phyloP scores from a whole-genome alignment of 257 asterid species.

The Misopates orontium region DNA sequence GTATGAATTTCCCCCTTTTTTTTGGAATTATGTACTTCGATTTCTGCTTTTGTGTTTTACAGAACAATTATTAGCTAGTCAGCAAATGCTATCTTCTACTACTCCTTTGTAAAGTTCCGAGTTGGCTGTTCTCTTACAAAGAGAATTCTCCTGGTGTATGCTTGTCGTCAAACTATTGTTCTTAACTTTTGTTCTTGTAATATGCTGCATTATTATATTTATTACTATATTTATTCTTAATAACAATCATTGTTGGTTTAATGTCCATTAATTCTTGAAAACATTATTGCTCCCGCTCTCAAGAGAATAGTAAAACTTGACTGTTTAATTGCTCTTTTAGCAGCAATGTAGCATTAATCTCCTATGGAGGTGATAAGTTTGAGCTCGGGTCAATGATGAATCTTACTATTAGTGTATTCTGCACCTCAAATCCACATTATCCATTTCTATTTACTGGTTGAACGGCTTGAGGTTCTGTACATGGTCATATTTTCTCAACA shows the following conservation, averaged over 20 bases:
- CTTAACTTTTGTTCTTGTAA: too few relatives aligned
- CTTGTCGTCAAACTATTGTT: background rate
- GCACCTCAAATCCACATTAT: background rate
- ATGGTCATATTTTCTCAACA: background rate
- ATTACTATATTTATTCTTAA: too few relatives aligned
- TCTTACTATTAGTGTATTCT: background rate
- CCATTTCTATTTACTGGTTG: background rate
- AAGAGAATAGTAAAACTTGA: background rate
- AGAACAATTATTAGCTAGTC: background rate
- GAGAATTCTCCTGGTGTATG: too few relatives aligned
- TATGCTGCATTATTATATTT: too few relatives aligned
- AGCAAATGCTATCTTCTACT: background rate
- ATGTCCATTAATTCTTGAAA: background rate
- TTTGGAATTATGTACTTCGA: constrained; percentile 4
- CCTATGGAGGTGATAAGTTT: background rate
- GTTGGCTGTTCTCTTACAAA: background rate
- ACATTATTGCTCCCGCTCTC: background rate
- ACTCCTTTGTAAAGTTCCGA: background rate
- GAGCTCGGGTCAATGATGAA: background rate
- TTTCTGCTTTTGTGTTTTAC: too few relatives aligned
- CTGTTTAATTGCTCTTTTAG: background rate
- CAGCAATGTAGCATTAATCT: background rate
- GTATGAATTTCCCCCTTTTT: constrained; percentile 31
- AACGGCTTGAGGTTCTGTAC: background rate
- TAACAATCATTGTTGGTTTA: background rate